Evolutionary conservation across 371 early-diverging fungal genomes (phyloP).

Genomic region (Conidiobolus incongruus): DNA sequence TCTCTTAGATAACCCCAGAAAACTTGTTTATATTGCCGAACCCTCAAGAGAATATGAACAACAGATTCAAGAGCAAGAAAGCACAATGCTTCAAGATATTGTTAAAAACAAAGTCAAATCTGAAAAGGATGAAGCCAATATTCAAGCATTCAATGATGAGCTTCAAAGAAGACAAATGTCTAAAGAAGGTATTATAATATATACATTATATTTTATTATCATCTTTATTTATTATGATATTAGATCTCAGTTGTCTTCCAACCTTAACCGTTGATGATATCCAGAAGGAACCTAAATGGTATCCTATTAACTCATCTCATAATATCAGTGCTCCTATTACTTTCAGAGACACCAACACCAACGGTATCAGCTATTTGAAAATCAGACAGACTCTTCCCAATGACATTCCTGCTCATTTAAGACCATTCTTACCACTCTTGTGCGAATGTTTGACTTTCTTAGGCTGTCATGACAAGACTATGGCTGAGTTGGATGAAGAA

Average conservation of each 20-base stretch:
- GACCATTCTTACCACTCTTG: conserved; percentile 57
- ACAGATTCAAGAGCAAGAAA: conserved; percentile 31
- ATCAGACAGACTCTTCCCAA: conserved; percentile 29
- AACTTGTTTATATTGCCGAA: conserved; percentile 55
- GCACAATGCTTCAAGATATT: conserved; percentile 27
- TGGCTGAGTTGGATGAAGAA: conserved; percentile 72
- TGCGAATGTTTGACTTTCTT: conserved; percentile 46
- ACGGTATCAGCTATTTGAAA: conserved; percentile 78
- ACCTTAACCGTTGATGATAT: conserved; percentile 57
- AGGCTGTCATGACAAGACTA: conserved; percentile 48
- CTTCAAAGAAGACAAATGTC: conserved; percentile 44
- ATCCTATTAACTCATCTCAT: conserved; percentile 36
- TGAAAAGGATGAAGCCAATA: conserved; percentile 19
- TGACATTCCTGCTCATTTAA: conserved; percentile 33
- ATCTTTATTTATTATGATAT: no score
- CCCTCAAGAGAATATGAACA: conserved; percentile 42
- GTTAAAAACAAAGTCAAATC: conserved; percentile 24
- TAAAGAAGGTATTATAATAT: conserved; percentile 32
- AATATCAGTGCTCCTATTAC: conserved; percentile 35
- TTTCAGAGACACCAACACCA: conserved; percentile 62
- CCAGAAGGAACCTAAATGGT: conserved; percentile 26
- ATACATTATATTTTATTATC: no score
- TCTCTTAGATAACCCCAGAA: conserved; percentile 51
- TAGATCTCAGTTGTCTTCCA: conserved; percentile 52
- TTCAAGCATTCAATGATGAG: conserved; percentile 30